Percentiles rank a stretch among this genome's conserved stretches.
These are phyloP conservation scores for Epichloe glyceriae DNA, from an alignment of 2,329 filamentous ascomycete species.

Conservation along the genomic window DNA sequence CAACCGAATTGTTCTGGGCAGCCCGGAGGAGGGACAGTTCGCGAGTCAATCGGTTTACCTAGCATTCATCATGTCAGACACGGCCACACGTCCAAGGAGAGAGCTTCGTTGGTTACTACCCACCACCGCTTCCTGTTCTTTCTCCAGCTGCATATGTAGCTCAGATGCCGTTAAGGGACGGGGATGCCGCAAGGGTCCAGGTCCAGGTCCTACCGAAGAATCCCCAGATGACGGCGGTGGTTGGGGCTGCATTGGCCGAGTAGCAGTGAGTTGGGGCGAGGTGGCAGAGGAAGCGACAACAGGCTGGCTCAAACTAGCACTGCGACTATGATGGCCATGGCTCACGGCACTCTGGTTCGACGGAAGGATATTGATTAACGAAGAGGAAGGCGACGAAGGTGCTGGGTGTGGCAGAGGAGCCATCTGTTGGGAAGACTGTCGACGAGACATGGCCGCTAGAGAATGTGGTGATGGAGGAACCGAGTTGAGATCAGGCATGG, in stretches of 20 bases:
- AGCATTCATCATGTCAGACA: background rate
- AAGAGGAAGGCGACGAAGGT: conserved; percentile 14
- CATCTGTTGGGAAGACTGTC: conserved; percentile 32
- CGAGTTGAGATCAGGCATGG: conserved; percentile 44
- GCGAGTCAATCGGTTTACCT: conserved; percentile 88
- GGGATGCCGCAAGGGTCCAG: conserved; percentile 72
- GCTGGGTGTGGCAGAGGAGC: conserved; percentile 23
- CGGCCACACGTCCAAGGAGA: no score
- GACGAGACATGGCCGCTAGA: conserved; percentile 25
- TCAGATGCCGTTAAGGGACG: conserved; percentile 79
- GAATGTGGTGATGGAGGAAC: conserved; percentile 37
- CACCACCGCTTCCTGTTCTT: conserved; percentile 90
- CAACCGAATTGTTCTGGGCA: conserved; percentile 52
- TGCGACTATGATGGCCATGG: conserved; percentile 9
- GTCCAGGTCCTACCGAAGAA: conserved; percentile 38
- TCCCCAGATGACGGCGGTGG: conserved; percentile 19
- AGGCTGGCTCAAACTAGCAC: conserved; percentile 6
- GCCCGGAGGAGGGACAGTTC: conserved; percentile 75
- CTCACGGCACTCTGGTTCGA: conserved; percentile 40
- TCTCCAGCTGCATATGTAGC: conserved; percentile 78
- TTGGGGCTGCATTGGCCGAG: conserved; percentile 17
- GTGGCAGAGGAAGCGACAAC: conserved; percentile 22
- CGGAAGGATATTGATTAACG: conserved; percentile 43
- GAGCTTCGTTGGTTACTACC: conserved; percentile 15
- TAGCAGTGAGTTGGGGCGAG: conserved; percentile 10